Percentiles rank a stretch among this genome's conserved stretches.
These are phyloP conservation scores for Alnus glutinosa DNA, from an alignment of 306 rosid species.

Conservation along the genomic window DNA sequence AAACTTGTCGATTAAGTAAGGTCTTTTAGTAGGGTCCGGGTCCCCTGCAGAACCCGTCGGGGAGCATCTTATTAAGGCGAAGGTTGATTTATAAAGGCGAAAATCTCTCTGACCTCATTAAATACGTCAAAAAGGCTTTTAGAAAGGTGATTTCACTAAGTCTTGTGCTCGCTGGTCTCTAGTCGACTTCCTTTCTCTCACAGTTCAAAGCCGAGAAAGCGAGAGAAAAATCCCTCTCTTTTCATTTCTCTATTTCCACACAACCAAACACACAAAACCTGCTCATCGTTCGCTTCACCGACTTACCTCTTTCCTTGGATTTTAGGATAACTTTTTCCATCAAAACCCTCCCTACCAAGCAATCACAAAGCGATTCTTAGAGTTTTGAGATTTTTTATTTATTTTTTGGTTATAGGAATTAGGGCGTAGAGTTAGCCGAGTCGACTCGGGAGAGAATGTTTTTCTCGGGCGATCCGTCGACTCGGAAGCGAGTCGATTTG, in stretches of 20 bases:
- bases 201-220: too few relatives aligned
- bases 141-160: too few relatives aligned
- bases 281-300: not conserved
- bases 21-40: too few relatives aligned
- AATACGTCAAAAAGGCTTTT: too few relatives aligned
- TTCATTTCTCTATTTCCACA: not conserved
- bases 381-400: slow-evolving; percentile 13
- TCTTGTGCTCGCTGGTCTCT: too few relatives aligned
- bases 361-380: not conserved
- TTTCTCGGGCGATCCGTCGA: slow-evolving; percentile 93
- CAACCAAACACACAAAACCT: not conserved
- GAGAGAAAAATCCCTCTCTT: not conserved
- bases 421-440: slow-evolving; percentile 32
- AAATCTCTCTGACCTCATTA: too few relatives aligned
- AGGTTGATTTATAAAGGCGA: too few relatives aligned
- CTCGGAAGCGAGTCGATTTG: slow-evolving; percentile 92
- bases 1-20: too few relatives aligned
- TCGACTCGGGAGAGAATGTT: slow-evolving; percentile 46
- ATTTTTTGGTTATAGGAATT: not conserved
- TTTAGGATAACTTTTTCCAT: slow-evolving; percentile 29
- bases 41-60: too few relatives aligned
- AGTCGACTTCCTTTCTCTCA: too few relatives aligned
- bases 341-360: slow-evolving; percentile 17
- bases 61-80: too few relatives aligned
- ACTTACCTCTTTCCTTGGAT: slow-evolving; percentile 14